A percentile compares a stretch with the other conserved stretches of the same genome.
phyloP scores from a whole-genome alignment of 2,329 filamentous ascomycete genomes.

The Colletotrichum trifolii region DNA sequence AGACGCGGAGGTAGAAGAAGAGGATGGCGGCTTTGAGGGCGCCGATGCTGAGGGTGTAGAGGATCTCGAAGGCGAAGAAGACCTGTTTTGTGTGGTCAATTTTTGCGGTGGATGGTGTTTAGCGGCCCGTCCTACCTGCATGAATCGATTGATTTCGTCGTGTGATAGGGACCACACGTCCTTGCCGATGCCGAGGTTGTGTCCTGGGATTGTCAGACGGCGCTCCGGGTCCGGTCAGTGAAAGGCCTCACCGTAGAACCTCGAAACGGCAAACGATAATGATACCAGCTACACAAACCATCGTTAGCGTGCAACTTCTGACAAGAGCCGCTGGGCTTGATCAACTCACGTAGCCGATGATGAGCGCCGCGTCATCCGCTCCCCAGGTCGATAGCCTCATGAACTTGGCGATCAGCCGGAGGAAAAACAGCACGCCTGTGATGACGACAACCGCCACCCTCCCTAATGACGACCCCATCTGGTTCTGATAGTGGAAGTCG shows the following conservation, averaged over 20 bases:
- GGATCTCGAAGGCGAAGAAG: constrained; percentile 25
- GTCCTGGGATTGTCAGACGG: neutral
- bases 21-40: constrained; percentile 51
- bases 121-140: constrained; percentile 8
- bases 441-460: constrained; percentile 1
- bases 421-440: constrained; percentile 16
- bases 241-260: constrained; percentile 11
- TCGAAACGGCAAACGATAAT: constrained; percentile 20
- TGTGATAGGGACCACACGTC: constrained; percentile 19
- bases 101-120: too few relatives aligned
- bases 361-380: constrained; percentile 14
- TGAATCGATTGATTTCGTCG: constrained; percentile 17
- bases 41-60: constrained; percentile 47
- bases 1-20: constrained; percentile 51
- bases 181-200: constrained; percentile 18
- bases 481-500: constrained; percentile 9
- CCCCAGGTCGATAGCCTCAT: constrained; percentile 28
- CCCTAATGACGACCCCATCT: neutral
- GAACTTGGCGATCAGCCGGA: constrained; percentile 9
- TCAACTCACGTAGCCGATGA: constrained; percentile 24
- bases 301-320: too few relatives aligned
- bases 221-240: too few relatives aligned
- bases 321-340: too few relatives aligned
- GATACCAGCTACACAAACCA: constrained; percentile 1
- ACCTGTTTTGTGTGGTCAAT: neutral